Conservation (phyloP, 371 early-diverging fungal genomes). For the Nematocida ausubeli region DNA sequence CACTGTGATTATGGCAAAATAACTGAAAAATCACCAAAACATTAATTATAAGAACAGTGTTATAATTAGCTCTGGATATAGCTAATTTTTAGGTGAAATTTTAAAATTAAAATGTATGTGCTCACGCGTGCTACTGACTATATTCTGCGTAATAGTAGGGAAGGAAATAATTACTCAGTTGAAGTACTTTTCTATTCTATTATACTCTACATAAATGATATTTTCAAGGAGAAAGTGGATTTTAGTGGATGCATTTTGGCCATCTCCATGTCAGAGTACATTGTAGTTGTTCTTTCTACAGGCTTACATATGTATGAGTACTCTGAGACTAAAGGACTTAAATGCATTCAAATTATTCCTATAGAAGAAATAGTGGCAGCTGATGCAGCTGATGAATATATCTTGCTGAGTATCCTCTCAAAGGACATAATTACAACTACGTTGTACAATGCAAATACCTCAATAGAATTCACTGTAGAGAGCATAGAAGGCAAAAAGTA, state of each 20-base stretch:
- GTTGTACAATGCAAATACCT: not conserved
- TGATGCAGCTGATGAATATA: not conserved
- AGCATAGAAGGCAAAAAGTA: not conserved
- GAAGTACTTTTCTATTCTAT: not conserved
- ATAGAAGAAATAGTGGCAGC: not conserved
- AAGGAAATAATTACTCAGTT: not conserved
- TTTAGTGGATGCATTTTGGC: not conserved
- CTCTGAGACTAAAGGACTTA: not conserved
- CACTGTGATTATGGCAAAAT: no score
- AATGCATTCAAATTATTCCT: not conserved
- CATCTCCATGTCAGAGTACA: not conserved
- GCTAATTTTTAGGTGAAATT: no score
- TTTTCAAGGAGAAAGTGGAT: not conserved
- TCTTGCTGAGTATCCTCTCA: not conserved
- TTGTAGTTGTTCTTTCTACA: not conserved
- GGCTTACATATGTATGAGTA: slow-evolving; percentile 4
- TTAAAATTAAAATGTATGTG: no score
- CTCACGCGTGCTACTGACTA: not conserved
- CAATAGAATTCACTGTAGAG: not conserved
- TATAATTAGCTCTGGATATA: no score
- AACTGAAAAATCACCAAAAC: no score
- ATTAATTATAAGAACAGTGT: no score
- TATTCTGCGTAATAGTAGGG: not conserved
- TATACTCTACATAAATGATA: slow-evolving; percentile 11
- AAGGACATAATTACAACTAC: not conserved